A percentile compares a stretch with the other conserved stretches of the same genome.
Conservation (phyloP, 805 yeast species). For the Blastobotrys chiropterorum region DNA sequence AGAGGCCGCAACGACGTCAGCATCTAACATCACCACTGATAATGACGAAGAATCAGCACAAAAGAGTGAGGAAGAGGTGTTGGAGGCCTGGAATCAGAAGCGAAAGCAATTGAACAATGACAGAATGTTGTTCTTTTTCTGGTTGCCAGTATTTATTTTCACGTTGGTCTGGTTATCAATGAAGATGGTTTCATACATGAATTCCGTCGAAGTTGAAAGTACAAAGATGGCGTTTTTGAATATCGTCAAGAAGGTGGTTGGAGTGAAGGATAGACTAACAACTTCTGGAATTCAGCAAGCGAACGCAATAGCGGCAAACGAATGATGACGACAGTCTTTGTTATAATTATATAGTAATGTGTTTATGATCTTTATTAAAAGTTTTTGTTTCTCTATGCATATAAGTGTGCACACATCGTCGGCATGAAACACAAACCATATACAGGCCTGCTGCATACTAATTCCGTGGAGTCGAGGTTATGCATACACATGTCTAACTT, state of each 20-base stretch:
- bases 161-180: constrained; percentile 29
- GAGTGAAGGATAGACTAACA: not conserved
- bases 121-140: constrained; percentile 79
- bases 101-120: constrained; percentile 55
- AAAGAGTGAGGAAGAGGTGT: constrained; percentile 10
- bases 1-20: not conserved
- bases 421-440: no score
- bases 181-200: constrained; percentile 15
- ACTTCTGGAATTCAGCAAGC: not conserved
- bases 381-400: no score
- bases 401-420: no score
- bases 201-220: constrained; percentile 10
- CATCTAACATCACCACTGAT: constrained; percentile 4
- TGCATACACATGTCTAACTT: not conserved
- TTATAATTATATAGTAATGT: not conserved
- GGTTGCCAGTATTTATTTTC: constrained; percentile 70
- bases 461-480: no score
- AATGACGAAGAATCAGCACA: not conserved
- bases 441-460: no score
- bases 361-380: not conserved
- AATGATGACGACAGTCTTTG: constrained; percentile 1
- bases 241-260: constrained; percentile 6
- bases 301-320: constrained; percentile 2
- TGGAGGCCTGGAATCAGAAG: constrained; percentile 33
- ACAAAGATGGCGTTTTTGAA: constrained; percentile 7